These are phyloP conservation scores for Phlyctochytrium bullatum DNA, from an alignment of 192 early-diverging fungal species.

Conservation along the genomic window DNA sequence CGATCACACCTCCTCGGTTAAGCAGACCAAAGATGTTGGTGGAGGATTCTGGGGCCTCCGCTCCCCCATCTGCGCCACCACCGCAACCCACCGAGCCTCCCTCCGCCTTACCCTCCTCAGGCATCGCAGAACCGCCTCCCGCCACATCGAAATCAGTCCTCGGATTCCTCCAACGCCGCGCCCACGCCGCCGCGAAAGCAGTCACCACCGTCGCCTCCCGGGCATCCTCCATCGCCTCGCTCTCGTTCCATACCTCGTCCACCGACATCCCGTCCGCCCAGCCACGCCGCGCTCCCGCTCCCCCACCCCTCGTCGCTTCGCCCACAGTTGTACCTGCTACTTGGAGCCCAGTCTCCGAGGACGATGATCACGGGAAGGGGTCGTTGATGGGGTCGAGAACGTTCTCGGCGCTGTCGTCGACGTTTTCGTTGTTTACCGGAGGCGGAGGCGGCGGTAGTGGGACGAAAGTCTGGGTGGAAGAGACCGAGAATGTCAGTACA, in stretches of 20 bases:
- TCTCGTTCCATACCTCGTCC: neutral
- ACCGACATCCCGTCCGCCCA: neutral
- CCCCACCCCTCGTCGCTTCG: too few relatives aligned
- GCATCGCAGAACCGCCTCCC: too few relatives aligned
- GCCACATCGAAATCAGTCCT: neutral
- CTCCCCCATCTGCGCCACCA: too few relatives aligned
- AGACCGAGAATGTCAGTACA: conserved; percentile 4
- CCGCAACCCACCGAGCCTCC: too few relatives aligned
- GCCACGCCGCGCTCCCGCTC: neutral
- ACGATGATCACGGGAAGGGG: neutral
- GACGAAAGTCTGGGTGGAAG: conserved; percentile 10
- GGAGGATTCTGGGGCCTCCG: too few relatives aligned
- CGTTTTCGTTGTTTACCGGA: neutral
- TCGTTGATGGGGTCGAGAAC: neutral
- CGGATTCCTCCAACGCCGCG: neutral
- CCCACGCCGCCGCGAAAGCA: neutral
- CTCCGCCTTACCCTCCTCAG: too few relatives aligned
- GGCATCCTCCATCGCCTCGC: neutral
- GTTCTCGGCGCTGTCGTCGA: neutral
- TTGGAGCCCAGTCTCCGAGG: too few relatives aligned
- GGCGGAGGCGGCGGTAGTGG: neutral
- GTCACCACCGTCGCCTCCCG: neutral
- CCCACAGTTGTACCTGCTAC: neutral
- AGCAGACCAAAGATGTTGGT: too few relatives aligned
- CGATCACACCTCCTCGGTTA: too few relatives aligned